Percentiles rank a stretch among this genome's conserved stretches.
These are phyloP conservation scores for Albophoma yamanashiensis DNA, from an alignment of 2,329 filamentous ascomycete genomes.

Conservation along the genomic window DNA sequence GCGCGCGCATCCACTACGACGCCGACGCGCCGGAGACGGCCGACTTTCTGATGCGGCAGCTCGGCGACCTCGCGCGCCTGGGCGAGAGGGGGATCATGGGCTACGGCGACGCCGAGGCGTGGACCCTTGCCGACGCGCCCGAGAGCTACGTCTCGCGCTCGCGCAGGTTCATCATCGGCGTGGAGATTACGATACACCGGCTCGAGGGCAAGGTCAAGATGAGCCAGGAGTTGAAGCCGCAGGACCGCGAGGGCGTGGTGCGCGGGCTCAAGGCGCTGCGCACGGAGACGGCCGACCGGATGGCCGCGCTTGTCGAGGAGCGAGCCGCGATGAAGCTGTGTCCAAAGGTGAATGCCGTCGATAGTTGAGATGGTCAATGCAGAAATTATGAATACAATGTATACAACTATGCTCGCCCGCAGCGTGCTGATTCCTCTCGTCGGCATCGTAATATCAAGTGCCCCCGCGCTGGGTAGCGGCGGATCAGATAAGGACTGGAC, in stretches of 20 bases:
- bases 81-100: constrained; percentile 46
- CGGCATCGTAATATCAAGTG: not conserved
- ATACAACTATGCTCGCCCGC: not conserved
- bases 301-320: constrained; percentile 20
- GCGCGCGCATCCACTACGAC: constrained; percentile 41
- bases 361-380: not conserved
- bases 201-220: constrained; percentile 55
- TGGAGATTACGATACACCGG: constrained; percentile 44
- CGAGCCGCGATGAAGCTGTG: constrained; percentile 14
- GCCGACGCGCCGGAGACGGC: constrained; percentile 30
- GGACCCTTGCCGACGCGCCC: constrained; percentile 48
- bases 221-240: constrained; percentile 46
- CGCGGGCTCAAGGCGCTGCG: constrained; percentile 36
- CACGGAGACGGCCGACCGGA: constrained; percentile 15
- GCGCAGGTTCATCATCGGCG: constrained; percentile 47
- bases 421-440: not conserved
- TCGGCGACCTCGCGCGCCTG: constrained; percentile 38
- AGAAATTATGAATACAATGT: not conserved
- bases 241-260: constrained; percentile 45
- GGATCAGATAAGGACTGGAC: not conserved
- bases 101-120: constrained; percentile 32
- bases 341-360: not conserved
- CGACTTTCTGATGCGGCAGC: constrained; percentile 37
- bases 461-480: not conserved
- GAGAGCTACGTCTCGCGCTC: constrained; percentile 39